A percentile compares a stretch with the other conserved stretches of the same genome.
Evolutionary conservation across 2,329 filamentous ascomycete genomes (phyloP).

Genomic region (Talaromyces sp.): DNA sequence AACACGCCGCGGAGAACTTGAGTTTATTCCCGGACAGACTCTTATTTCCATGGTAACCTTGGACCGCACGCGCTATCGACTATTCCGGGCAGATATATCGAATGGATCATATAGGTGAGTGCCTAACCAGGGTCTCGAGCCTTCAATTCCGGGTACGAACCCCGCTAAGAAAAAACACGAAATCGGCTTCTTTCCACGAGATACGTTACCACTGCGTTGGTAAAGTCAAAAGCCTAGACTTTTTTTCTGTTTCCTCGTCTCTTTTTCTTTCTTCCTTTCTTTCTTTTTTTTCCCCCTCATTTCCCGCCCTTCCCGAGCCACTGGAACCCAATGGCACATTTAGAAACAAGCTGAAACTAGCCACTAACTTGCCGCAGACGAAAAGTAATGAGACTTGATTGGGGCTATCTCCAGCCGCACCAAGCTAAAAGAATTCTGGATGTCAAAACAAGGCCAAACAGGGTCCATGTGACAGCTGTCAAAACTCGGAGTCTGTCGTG

Average conservation of each 20-base stretch:
- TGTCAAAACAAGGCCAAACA: background rate
- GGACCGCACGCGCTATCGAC: background rate
- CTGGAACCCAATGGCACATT: background rate
- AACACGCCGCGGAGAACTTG: background rate
- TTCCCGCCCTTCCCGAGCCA: background rate
- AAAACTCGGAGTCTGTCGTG: background rate
- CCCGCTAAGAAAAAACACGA: background rate
- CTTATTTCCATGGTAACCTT: background rate
- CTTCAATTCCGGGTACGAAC: background rate
- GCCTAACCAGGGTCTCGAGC: background rate
- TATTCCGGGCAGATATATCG: background rate
- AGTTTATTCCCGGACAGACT: background rate
- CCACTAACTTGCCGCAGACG: background rate
- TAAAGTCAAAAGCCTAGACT: background rate
- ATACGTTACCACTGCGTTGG: background rate
- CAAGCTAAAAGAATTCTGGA: background rate
- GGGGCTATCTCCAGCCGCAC: background rate
- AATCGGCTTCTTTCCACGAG: background rate
- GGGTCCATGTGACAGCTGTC: background rate
- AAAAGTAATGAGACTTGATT: background rate
- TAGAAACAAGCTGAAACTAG: background rate
- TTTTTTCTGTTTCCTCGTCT: background rate
- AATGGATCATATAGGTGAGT: background rate
- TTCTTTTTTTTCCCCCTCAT: background rate
- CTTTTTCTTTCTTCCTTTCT: background rate